phyloP scores from a whole-genome alignment of 495 filamentous ascomycete genomes.

The Hypoxylon crocopeplum region DNA sequence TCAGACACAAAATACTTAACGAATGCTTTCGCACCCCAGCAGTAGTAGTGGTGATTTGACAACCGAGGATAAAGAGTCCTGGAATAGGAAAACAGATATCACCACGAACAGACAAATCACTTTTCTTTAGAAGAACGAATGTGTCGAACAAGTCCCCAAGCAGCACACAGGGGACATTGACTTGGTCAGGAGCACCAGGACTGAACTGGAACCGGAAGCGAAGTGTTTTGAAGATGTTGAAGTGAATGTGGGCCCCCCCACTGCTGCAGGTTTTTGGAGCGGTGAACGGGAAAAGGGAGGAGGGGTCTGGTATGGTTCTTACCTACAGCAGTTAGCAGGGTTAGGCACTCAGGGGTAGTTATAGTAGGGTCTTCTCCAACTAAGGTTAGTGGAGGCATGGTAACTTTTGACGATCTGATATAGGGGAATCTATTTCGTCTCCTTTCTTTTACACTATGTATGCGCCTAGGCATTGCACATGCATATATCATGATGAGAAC shows the following conservation, averaged over 20 bases:
- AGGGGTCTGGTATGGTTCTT: conserved; percentile 7
- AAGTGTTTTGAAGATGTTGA: conserved; percentile 36
- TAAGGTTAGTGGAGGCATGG: no score
- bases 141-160: conserved; percentile 22
- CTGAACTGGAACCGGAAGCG: neutral
- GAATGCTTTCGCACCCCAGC: conserved; percentile 18
- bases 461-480: neutral
- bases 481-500: neutral
- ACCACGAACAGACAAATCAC: conserved; percentile 16
- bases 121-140: conserved; percentile 24
- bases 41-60: no score
- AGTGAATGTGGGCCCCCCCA: conserved; percentile 29
- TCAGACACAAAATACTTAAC: conserved; percentile 5
- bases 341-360: no score
- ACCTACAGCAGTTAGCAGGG: no score
- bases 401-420: no score
- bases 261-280: conserved; percentile 28
- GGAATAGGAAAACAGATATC: conserved; percentile 2
- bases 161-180: conserved; percentile 23
- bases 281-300: conserved; percentile 33
- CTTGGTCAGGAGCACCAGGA: conserved; percentile 14
- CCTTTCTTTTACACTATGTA: no score
- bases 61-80: neutral
- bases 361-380: no score
- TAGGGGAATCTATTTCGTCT: no score